phyloP scores from a whole-genome alignment of 163 green algal genomes.

The Trebouxiophyceae sp. region DNA sequence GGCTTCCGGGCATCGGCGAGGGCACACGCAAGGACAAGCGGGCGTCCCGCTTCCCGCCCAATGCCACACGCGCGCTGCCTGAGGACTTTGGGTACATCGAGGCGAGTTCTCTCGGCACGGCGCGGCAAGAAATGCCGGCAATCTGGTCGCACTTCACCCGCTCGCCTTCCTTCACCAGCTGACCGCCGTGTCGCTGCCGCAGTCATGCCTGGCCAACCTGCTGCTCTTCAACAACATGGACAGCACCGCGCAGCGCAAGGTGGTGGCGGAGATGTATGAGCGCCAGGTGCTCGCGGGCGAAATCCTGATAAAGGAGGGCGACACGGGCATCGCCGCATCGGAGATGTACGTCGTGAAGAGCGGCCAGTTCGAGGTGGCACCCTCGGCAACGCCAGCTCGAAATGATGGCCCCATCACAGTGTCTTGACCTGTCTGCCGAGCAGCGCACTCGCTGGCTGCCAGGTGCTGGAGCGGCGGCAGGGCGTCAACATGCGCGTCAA shows the following conservation, averaged over 20 bases:
- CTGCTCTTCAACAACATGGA: conserved; percentile 83
- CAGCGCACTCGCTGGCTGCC: no score
- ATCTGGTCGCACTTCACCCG: neutral
- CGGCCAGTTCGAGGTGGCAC: conserved; percentile 68
- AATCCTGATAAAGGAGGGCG: conserved; percentile 89
- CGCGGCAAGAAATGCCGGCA: neutral
- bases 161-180: neutral
- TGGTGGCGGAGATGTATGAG: conserved; percentile 68
- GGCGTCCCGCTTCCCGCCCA: neutral
- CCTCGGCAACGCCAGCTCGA: no score
- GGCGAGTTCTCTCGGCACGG: no score
- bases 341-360: conserved; percentile 89
- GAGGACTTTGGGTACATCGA: no score
- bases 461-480: conserved; percentile 54
- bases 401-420: no score
- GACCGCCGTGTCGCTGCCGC: neutral
- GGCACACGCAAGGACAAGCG: neutral
- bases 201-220: conserved; percentile 68
- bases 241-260: conserved; percentile 46
- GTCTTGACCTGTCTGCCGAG: no score
- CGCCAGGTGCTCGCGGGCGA: conserved; percentile 60
- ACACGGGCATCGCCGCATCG: conserved; percentile 41
- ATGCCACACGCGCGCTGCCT: neutral
- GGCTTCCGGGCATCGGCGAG: neutral
- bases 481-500: conserved; percentile 80